Base-by-base conservation (phyloP, 2,329 filamentous ascomycete genomes). In the Arthrobotrys entomopaga region DNA sequence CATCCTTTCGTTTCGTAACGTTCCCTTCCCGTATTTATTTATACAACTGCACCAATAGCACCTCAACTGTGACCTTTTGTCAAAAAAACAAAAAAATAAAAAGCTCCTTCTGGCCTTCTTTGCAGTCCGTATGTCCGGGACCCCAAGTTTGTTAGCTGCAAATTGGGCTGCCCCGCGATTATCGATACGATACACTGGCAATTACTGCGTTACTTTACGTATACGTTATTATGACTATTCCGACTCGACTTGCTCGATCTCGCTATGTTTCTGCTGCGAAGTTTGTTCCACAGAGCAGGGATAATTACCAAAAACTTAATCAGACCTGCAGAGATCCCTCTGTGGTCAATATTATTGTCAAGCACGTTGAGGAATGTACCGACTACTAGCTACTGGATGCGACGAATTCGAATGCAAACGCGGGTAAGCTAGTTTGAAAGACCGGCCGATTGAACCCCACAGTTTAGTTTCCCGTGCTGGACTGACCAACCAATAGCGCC, bases 241-340 rank as follows among this genome's bases (percentile, higher is more conserved):
- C 63, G 70, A 67, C 63, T 74, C 70, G 70, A 74, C 63, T 52
- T 73, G 42, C 69, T 73, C 40, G 29, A 48, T 63, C 50, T 64
- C 57, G 65, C 26, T 53, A 26, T 48, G 40, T 13, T n/a, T 48
- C 42, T 54, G 56, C 65, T 61, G 65, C 65, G 65, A 42, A 49
- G 65, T 69, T 69, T 69, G 65, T 61, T 34, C 10, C 61, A 60
- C 65, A 56, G 54, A 67, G 48, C 64, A 67, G 60, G 64, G 64
- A 46, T 40, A 58, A 34, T 34, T 34, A 34, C 29, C 29, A 10
- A 34, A 34, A 34, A 10, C 10, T 34, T n/a, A n/a, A 34, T 3
- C 29, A 34, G 29, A 34, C 29, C 29, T 34, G 29, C 29, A 34
- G 29, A 34, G 29, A 34, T 34, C 29, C 29, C 10, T 34, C 29